These are phyloP conservation scores for Parathielavia appendiculata DNA, from an alignment of 495 filamentous ascomycete genomes.

Conservation along the genomic window DNA sequence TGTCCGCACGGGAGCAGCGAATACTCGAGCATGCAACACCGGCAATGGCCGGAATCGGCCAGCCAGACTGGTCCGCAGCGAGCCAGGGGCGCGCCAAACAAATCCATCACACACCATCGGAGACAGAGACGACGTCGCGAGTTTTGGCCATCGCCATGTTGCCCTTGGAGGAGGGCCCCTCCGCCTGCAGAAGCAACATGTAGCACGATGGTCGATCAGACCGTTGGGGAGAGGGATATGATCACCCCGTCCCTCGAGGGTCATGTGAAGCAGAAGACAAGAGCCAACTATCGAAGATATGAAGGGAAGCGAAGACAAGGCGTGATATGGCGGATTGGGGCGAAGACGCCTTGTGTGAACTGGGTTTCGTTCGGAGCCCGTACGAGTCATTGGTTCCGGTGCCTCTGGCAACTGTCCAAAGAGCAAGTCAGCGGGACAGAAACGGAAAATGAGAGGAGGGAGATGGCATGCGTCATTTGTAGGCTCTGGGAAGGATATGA, in stretches of 20 bases:
- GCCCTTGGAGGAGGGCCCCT: not conserved
- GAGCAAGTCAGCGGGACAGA: not conserved
- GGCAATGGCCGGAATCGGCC: no score
- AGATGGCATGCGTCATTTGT: slow-evolving; percentile 16
- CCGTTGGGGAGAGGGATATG: no score
- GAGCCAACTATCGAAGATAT: no score
- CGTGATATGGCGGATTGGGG: not conserved
- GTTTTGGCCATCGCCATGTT: slow-evolving; percentile 11
- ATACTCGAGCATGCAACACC: no score
- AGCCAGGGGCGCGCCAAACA: no score
- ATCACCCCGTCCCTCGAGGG: no score
- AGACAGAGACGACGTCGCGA: slow-evolving; percentile 1
- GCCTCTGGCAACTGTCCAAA: not conserved
- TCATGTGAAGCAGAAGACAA: no score
- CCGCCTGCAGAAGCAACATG: not conserved
- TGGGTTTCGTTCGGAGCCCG: not conserved
- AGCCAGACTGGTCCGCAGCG: not conserved
- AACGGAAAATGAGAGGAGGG: slow-evolving; percentile 35
- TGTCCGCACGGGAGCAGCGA: no score
- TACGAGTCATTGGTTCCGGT: slow-evolving; percentile 5
- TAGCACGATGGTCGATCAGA: not conserved
- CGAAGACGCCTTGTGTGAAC: not conserved
- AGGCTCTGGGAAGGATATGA: slow-evolving; percentile 10
- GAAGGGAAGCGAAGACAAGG: no score
- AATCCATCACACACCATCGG: no score